Base-by-base conservation (phyloP, 1,139 yeast species). In the Candida dubliniensis region DNA sequence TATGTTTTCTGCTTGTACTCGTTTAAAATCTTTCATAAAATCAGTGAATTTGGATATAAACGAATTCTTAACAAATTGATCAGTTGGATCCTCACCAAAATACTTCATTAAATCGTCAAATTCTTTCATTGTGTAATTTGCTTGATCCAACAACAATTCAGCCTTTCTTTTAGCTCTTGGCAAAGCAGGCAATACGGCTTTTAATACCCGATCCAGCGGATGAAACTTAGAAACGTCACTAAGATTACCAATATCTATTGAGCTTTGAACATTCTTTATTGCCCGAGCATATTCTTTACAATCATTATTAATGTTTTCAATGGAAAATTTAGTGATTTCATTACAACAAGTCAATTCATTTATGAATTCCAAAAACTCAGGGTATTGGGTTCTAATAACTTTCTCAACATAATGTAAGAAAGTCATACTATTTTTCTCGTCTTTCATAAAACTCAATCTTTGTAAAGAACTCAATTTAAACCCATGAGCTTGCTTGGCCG, bases 381-480 rank as follows among this genome's bases (percentile, higher is more conserved):
- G 91, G 57, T 82, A 86, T 49, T 82, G 82, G 12, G 71, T 73
- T 54, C 95, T 67, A 14, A 86, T 69, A 42, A 86, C 78, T 54
- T 81, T 85, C 57, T 87, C 95, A 47, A 87, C 89, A 59, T 85
- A 86, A 57, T 87, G 91, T 53, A 87, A 71, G 56, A 87, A 87
- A 0, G 93, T 83, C 81, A 83, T 82, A 50, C 86, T 81, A 59
- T 86, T 86, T 54, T 82, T 84, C 45, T 82, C 84, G 60, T 86
- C 93, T 53, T 87, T 87, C 72, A 86, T 81, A 55, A 86, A 86
- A 36, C 86, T 80, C 50, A 87, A 72, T 58, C 95, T 69, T 60
- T 84, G 95, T 47, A 87, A 74, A 1, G 95, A 84, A 45, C 82
- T 77, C 55, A 86, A 74, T 56, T 83, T 85, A 68, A 87, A 87